Evolutionary conservation across 2,329 filamentous ascomycete genomes (phyloP), one percentile per base, ranked within the genome.

Genomic region (Penicillium expansum): DNA sequence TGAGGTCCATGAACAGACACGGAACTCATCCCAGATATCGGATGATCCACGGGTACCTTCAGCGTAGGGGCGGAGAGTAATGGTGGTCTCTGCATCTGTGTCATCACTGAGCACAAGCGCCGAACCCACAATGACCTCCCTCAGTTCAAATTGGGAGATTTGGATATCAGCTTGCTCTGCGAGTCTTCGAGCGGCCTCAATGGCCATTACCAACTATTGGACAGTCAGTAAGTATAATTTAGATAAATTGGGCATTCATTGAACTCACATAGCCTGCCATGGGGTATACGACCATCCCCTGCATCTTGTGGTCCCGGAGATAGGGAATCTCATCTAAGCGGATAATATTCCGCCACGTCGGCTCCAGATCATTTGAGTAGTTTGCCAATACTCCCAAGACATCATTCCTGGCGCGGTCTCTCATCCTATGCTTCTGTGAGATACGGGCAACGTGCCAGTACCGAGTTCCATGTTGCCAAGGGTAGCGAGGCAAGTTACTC

Each of bases 91-190:
- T 2, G 80, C 68, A 51, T 82, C 78, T 2, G 68, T 57, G 29
- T 77, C 76, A 49, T 83, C 79, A 4, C 74, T 72, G 3, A 83
- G 71, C 5, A 82, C 73, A 16, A 82, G 71, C 0, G 81, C 79
- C 45, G 79, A 74, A 24, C 74, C 71, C 41, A 83, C 75, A 4
- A 71, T 69, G 5, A 83, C 71, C 50, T 83, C 77, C 14, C 79
- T 76, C 18, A 84, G 64, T 52, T 81, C 76, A 50, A 79, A 80
- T 33, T 69, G 75, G 35, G 78, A 71, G 45, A 77, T 78, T 30
- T 56, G 55, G 5, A 75, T 56, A 29, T 69, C 67, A 30, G 66
- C 65, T 14, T 56, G 39, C 24, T 47, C 62, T 1, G 67, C 61
- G 5, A 63, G 64, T 50, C 76, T 70, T 18, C 56, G 60, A 14